Percentiles rank a stretch among this genome's conserved stretches.
These are phyloP conservation scores for Cytospora piceicola DNA, from an alignment of 2,329 filamentous ascomycete genomes.

Conservation along the genomic window DNA sequence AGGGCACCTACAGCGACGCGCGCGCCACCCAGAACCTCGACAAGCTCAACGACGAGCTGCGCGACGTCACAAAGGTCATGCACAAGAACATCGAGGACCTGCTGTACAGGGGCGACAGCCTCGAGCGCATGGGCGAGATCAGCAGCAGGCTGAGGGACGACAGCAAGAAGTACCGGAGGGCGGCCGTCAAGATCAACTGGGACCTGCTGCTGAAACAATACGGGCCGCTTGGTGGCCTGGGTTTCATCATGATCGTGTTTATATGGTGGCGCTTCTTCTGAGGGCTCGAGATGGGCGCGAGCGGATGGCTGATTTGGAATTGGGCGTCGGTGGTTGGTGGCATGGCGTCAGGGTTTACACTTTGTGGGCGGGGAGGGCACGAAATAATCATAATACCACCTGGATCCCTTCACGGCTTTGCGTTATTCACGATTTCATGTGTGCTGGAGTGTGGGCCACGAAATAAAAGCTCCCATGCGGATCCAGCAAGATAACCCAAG, in stretches of 20 bases:
- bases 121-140: constrained; percentile 97
- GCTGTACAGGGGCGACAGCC: constrained; percentile 88
- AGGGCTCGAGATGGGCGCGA: constrained; percentile 29
- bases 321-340: constrained; percentile 25
- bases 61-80: constrained; percentile 99
- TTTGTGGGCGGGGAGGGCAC: not conserved
- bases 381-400: not conserved
- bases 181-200: constrained; percentile 97
- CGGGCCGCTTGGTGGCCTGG: constrained; percentile 83
- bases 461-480: not conserved
- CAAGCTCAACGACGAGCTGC: constrained; percentile 93
- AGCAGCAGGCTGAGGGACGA: constrained; percentile 86
- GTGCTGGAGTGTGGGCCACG: not conserved
- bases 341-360: constrained; percentile 26
- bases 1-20: constrained; percentile 90
- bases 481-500: not conserved
- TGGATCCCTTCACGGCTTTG: not conserved
- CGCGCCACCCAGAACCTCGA: constrained; percentile 91
- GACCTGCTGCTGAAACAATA: constrained; percentile 96
- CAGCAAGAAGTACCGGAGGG: constrained; percentile 89
- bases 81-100: constrained; percentile 99
- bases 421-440: not conserved
- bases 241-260: constrained; percentile 81
- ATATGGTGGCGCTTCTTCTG: constrained; percentile 94
- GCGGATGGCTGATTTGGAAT: constrained; percentile 16